Conservation (phyloP, 768 basidiomycete species). For the Mycena rebaudengoi region DNA sequence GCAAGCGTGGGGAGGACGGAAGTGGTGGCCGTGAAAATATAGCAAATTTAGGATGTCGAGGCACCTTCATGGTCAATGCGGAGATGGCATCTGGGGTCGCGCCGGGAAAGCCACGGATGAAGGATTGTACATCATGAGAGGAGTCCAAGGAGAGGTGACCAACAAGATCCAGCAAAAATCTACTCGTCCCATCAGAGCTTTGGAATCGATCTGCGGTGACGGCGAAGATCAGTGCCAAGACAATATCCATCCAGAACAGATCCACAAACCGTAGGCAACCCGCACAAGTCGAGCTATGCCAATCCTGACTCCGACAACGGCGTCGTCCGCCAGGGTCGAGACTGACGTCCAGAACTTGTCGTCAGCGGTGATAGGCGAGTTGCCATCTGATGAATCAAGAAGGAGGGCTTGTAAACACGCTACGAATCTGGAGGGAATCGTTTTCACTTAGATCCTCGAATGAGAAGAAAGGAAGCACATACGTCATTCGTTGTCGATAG, state of each 20-base stretch:
- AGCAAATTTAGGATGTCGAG: slow-evolving; percentile 34
- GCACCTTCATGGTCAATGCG: background rate
- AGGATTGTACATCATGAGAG: slow-evolving; percentile 71
- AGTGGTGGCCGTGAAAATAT: slow-evolving; percentile 51
- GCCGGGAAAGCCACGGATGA: slow-evolving; percentile 45
- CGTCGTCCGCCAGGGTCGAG: slow-evolving; percentile 65
- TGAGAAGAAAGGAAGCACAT: slow-evolving; percentile 39
- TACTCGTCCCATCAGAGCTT: slow-evolving; percentile 37
- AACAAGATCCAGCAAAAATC: slow-evolving; percentile 48
- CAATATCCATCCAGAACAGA: slow-evolving; percentile 1
- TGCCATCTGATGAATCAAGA: slow-evolving; percentile 41
- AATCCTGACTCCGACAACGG: slow-evolving; percentile 85
- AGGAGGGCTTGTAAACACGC: slow-evolving; percentile 75
- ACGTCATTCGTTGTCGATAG: slow-evolving; percentile 78
- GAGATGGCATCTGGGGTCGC: slow-evolving; percentile 5
- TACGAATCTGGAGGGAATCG: slow-evolving; percentile 67
- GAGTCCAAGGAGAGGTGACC: slow-evolving; percentile 60
- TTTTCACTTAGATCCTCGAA: slow-evolving; percentile 24
- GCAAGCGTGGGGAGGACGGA: background rate
- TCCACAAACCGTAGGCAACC: slow-evolving; percentile 59
- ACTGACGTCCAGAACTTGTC: slow-evolving; percentile 66
- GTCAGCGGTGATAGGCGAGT: slow-evolving; percentile 48
- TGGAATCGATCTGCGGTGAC: slow-evolving; percentile 38
- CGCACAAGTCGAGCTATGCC: slow-evolving; percentile 81
- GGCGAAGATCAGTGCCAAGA: slow-evolving; percentile 14